Base-by-base conservation (phyloP, 1,284 basidiomycete species). In the Pseudozyma thailandica region DNA sequence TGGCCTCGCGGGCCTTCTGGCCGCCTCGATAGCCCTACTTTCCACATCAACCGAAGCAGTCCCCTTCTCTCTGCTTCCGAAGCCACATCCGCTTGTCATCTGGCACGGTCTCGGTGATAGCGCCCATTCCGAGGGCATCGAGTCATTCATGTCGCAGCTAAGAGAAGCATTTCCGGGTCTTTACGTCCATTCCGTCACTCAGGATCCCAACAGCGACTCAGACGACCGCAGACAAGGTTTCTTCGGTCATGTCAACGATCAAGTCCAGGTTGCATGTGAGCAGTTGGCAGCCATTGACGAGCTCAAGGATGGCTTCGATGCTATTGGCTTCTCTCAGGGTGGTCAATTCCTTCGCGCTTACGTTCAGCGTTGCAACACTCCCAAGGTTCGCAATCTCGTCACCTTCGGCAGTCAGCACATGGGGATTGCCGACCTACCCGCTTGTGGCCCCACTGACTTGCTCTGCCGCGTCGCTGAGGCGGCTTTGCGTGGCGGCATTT, bases 281-380 rank as follows among this genome's bases (percentile, higher is more conserved):
- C 90, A 94, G 82, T 85, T 97, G 3, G 84, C 85, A 26, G 84
- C 82, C 2, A 86, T 94, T 25, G 86, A 89, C 0, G 90, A 95
- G 77, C 87, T 98, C 8, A 62, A 84, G 44, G 77, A 83, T 38
- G 93, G 93, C 15, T 82, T 83, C 37, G 82, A 83, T 52, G 82
- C 79, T 10, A 71, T 83, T 5, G 81, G 55, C 20, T 75, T 77
- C 55, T 72, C 69, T 8, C 73, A 62, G 49, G 73, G 69, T 31
- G 94, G 95, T 1, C 92, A 96, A 75, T 94, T 97, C 83, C 86
- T 98, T 38, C 88, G 95, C 13, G 93, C 90, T 28, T 94, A 94
- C 72, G 89, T 92, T 16, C 92, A 98, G 81, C 86, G 89, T 45
- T 93, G 91, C 84, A 92, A 93, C 79, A 30, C 44, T 27, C 78